These are phyloP conservation scores for Rhodotorula diobovata DNA, from an alignment of 768 basidiomycete species.

Conservation along the genomic window DNA sequence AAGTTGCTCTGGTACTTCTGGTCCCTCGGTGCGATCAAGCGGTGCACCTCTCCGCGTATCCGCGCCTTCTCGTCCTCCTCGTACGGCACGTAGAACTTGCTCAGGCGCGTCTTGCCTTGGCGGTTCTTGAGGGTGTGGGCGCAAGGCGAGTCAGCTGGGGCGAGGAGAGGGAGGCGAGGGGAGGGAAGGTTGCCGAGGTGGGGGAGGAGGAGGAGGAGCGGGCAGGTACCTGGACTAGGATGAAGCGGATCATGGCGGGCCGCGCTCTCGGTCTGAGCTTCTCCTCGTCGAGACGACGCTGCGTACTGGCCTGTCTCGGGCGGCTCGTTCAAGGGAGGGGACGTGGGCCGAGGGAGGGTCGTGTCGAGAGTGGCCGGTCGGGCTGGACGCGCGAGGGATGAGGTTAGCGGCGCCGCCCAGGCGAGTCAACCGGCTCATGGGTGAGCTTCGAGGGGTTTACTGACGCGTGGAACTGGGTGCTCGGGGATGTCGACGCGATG, in stretches of 20 bases:
- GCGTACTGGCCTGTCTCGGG: too few relatives aligned
- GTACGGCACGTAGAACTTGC: conserved; percentile 93
- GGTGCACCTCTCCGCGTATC: conserved; percentile 90
- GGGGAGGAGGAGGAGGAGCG: background rate
- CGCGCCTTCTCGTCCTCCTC: conserved; percentile 98
- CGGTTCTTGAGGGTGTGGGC: conserved; percentile 62
- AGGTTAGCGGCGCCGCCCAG: too few relatives aligned
- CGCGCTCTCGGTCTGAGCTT: too few relatives aligned
- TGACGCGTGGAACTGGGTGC: too few relatives aligned
- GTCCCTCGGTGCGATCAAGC: conserved; percentile 90
- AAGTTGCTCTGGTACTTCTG: conserved; percentile 99
- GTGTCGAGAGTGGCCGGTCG: too few relatives aligned
- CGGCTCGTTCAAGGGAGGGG: too few relatives aligned
- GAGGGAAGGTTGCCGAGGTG: background rate
- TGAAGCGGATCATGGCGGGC: conserved; percentile 82
- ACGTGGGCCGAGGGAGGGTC: too few relatives aligned
- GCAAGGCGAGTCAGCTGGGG: background rate
- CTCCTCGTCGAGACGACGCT: too few relatives aligned
- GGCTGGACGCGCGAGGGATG: too few relatives aligned
- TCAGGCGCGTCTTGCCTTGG: conserved; percentile 93
- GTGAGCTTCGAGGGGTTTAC: too few relatives aligned
- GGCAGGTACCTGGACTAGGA: conserved; percentile 77
- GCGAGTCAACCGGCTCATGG: too few relatives aligned
- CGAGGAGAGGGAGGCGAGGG: background rate
- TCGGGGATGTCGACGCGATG: too few relatives aligned